Evolutionary conservation across 306 rosid genomes (phyloP).

Genomic region (Pyrus bretschneideri): DNA sequence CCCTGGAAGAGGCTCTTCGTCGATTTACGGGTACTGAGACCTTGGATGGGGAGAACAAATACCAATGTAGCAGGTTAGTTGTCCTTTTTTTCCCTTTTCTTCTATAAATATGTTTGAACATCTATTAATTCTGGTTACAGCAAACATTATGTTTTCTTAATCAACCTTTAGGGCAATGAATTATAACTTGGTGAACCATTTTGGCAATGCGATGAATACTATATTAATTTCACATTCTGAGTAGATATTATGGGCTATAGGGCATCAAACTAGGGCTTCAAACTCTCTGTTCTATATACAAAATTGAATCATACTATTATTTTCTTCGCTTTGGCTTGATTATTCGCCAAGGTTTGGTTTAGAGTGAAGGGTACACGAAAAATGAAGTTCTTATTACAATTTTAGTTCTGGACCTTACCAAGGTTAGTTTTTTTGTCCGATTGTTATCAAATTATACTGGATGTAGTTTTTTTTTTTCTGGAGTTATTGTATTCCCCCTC

Average conservation of each 20-base stretch:
- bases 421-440: background rate
- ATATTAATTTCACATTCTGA: background rate
- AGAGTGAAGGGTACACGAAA: background rate
- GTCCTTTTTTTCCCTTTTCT: background rate
- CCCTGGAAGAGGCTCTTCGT: conserved; percentile 73
- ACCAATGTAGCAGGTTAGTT: conserved; percentile 84
- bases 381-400: background rate
- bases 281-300: background rate
- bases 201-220: background rate
- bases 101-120: conserved; percentile 3
- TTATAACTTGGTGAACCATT: background rate
- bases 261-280: background rate
- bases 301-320: background rate
- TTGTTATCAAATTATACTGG: background rate
- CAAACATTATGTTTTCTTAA: background rate
- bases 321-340: background rate
- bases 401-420: background rate
- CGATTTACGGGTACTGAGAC: conserved; percentile 74
- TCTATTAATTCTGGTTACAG: background rate
- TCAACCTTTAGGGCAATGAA: background rate
- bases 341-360: background rate
- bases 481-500: background rate
- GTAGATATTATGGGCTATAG: background rate
- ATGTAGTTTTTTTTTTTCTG: background rate
- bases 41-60: conserved; percentile 93